Conservation (phyloP, 345 rosid species). For the Corymbia maculata region DNA sequence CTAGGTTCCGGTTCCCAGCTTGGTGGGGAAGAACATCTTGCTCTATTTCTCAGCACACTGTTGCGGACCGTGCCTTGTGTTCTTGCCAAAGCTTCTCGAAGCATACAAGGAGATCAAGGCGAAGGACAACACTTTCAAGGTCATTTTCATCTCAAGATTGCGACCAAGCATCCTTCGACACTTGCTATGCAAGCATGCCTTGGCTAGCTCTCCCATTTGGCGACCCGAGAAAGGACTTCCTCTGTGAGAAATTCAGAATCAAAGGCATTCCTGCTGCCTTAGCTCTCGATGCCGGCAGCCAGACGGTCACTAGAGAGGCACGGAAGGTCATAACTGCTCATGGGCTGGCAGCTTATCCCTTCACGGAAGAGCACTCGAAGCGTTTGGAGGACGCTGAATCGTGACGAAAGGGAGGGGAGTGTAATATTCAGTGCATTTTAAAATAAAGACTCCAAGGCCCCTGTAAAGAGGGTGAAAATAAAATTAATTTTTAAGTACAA, state of each 20-base stretch:
- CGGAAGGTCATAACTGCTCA: slow-evolving; percentile 19
- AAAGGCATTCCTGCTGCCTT: slow-evolving; percentile 46
- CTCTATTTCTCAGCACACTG: slow-evolving; percentile 73
- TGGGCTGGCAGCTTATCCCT: slow-evolving; percentile 62
- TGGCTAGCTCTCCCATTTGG: slow-evolving; percentile 71
- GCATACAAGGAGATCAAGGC: slow-evolving; percentile 51
- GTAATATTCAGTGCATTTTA: background rate
- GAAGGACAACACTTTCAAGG: slow-evolving; percentile 37
- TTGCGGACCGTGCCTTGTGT: slow-evolving; percentile 55
- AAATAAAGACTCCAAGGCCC: background rate
- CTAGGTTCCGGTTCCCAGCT: slow-evolving; percentile 45
- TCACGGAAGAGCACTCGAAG: slow-evolving; percentile 41
- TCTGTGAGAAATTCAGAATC: slow-evolving; percentile 37
- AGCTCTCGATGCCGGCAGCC: slow-evolving; percentile 43
- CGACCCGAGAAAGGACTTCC: slow-evolving; percentile 36
- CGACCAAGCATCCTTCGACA: slow-evolving; percentile 40
- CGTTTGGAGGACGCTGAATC: background rate
- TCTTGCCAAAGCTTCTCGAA: slow-evolving; percentile 51
- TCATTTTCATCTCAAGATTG: slow-evolving; percentile 45
- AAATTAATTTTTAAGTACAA: background rate
- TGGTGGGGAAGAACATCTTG: slow-evolving; percentile 57
- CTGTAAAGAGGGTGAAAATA: background rate
- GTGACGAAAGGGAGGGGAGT: background rate
- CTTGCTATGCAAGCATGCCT: slow-evolving; percentile 50
- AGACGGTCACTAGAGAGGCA: slow-evolving; percentile 37